phyloP scores from a whole-genome alignment of 1,284 basidiomycete species.

The Puccinia polysora region DNA sequence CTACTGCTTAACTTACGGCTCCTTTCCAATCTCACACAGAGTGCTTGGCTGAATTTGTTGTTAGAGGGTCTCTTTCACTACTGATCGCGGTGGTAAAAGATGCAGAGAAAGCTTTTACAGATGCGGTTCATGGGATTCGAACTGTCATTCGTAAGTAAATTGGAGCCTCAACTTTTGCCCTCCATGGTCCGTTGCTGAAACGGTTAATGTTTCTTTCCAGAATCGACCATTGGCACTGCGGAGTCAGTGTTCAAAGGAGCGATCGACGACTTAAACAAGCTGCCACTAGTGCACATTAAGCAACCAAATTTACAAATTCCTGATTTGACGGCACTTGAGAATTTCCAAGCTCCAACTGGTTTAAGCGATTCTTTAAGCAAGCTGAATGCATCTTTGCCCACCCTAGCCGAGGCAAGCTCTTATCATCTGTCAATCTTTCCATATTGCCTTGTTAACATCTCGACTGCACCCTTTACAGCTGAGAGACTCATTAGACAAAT shows the following conservation, averaged over 20 bases:
- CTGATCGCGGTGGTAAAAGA: slow-evolving; percentile 49
- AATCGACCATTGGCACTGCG: slow-evolving; percentile 43
- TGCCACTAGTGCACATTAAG: slow-evolving; percentile 27
- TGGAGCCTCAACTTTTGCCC: background rate
- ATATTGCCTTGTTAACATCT: background rate
- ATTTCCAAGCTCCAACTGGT: slow-evolving; percentile 49
- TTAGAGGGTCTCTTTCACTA: slow-evolving; percentile 48
- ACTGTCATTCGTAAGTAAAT: slow-evolving; percentile 48
- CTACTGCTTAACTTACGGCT: slow-evolving; percentile 39
- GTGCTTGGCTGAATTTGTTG: slow-evolving; percentile 48
- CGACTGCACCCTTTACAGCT: slow-evolving; percentile 12
- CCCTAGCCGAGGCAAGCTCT: slow-evolving; percentile 47
- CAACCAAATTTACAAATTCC: slow-evolving; percentile 19
- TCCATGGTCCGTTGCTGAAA: too few species aligned
- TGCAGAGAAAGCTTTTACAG: slow-evolving; percentile 48
- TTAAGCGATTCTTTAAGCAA: slow-evolving; percentile 48
- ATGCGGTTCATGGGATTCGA: slow-evolving; percentile 46
- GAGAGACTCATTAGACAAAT: slow-evolving; percentile 34
- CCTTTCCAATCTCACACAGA: background rate
- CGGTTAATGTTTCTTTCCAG: too few species aligned
- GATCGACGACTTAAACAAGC: slow-evolving; percentile 27
- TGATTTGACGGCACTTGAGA: slow-evolving; percentile 47
- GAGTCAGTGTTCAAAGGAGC: slow-evolving; percentile 32
- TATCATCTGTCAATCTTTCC: background rate
- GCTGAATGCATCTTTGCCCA: slow-evolving; percentile 49